These are phyloP conservation scores for Chlamydomonas asymmetrica DNA, from an alignment of 139 green algal species.

Conservation along the genomic window DNA sequence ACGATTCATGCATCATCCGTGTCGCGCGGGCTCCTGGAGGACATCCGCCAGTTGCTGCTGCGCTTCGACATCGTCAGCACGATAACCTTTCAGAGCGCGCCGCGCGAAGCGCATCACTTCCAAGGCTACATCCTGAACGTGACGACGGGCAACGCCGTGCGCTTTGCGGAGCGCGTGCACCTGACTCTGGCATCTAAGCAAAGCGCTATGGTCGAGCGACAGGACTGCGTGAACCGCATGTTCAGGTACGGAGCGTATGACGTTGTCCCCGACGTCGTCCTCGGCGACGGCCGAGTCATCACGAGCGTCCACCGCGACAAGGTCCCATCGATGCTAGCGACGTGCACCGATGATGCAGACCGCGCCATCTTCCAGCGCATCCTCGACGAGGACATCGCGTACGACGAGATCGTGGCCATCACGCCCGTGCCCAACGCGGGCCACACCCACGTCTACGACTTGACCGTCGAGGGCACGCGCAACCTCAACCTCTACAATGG, in stretches of 20 bases:
- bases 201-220: too few species aligned
- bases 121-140: not conserved
- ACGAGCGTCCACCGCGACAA: not conserved
- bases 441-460: conserved; percentile 1
- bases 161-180: not conserved
- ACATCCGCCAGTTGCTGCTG: not conserved
- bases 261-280: not conserved
- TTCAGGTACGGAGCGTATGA: not conserved
- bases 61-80: not conserved
- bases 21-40: not conserved
- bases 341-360: not conserved
- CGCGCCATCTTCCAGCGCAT: not conserved
- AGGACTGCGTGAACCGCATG: not conserved
- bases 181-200: too few species aligned
- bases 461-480: conserved; percentile 4
- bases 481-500: conserved; percentile 7
- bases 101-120: too few species aligned
- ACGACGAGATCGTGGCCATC: conserved; percentile 1
- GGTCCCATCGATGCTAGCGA: not conserved
- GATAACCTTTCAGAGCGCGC: too few species aligned
- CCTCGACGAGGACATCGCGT: not conserved
- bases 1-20: not conserved
- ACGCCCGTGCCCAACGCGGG: not conserved
- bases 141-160: not conserved
- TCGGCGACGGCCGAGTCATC: not conserved